Base-by-base conservation (phyloP, 208 protist genomes). In the Strigomonas culicis region DNA sequence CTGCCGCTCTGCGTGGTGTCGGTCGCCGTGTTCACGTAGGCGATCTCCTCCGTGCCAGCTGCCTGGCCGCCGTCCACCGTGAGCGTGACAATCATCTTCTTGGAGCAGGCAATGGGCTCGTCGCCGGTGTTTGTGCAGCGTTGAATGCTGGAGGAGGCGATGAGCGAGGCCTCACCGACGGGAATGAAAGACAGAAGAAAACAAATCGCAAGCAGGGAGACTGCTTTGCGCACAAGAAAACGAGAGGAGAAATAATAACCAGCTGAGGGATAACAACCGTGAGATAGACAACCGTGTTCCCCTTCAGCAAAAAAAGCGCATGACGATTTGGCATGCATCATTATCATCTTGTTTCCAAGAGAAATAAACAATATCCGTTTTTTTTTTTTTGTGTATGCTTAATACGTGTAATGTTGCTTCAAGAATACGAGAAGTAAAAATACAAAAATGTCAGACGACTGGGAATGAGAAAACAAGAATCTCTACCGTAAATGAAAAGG, bases 71-170 rank as follows among this genome's bases (percentile, higher is more conserved):
- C 77, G 47, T 91, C 83, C 27, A 93, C 84, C 2, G 86, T 80
- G 15, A 96, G 60, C 1, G 80, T 81, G 43, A 91, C 79, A 6
- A 96, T 70, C 72, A 96, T 78, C 68, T 93, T 96, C 24, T 75
- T 82, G 46, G 69, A 65, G 68, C 90, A 96, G 53, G 70, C 74
- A 13, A 83, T n/a, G 1, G 65, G 56, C 22, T 80, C 75, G 32
- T 51, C 58, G 22, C 83, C 77, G 1, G 64, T 55, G 63, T 84
- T 74, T 28, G 70, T 74, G 66, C 90, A 95, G 69, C 87, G 75
- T 51, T 90, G 74, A 59, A 95, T 88, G 19, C 70, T 75, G 19
- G 84, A 92, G 22, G 82, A 84, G 0, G 86, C 53, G 31, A 91
- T 66, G 7, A 95, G 51, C 1, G 75, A 50, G 0, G 77, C 84